A percentile compares a stretch with the other conserved stretches of the same genome.
Evolutionary conservation across 352 stramenopile species (phyloP).

Genomic region (Globisporangium parvum): DNA sequence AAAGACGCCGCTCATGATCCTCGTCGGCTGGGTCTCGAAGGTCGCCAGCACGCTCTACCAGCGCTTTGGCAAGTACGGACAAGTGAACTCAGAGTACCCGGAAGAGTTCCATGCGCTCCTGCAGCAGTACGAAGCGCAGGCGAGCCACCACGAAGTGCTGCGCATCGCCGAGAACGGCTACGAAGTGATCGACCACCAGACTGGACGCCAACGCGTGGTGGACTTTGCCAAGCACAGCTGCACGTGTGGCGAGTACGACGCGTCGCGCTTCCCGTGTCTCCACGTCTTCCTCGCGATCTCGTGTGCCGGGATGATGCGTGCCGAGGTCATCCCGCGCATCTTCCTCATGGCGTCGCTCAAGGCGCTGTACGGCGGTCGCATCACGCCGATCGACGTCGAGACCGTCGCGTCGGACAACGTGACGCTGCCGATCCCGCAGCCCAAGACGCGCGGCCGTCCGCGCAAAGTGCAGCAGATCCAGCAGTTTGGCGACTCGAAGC

Average conservation of each 20-base stretch:
- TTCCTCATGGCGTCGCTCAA: slow-evolving; percentile 79
- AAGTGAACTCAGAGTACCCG: slow-evolving; percentile 71
- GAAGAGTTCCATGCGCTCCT: slow-evolving; percentile 64
- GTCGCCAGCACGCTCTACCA: slow-evolving; percentile 70
- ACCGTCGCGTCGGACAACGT: slow-evolving; percentile 53
- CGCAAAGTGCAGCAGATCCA: slow-evolving; percentile 81
- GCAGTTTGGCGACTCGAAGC: slow-evolving; percentile 58
- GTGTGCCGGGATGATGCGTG: slow-evolving; percentile 49
- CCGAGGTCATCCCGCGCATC: slow-evolving; percentile 73
- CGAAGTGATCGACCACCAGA: slow-evolving; percentile 70
- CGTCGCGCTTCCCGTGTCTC: slow-evolving; percentile 66
- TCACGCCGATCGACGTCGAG: slow-evolving; percentile 78
- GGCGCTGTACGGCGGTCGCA: slow-evolving; percentile 54
- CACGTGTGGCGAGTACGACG: slow-evolving; percentile 72
- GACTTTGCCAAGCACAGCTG: slow-evolving; percentile 73
- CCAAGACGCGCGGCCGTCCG: slow-evolving; percentile 51
- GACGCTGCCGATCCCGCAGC: slow-evolving; percentile 46
- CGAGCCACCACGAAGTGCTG: slow-evolving; percentile 54
- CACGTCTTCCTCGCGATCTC: slow-evolving; percentile 73
- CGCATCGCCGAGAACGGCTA: slow-evolving; percentile 64
- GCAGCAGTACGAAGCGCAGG: slow-evolving; percentile 55
- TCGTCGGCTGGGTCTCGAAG: slow-evolving; percentile 77
- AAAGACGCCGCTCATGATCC: slow-evolving; percentile 73
- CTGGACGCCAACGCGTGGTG: slow-evolving; percentile 55
- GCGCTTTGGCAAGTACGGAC: slow-evolving; percentile 63